These are phyloP conservation scores for Populus hybrid DNA, from an alignment of 441 rosid species.

Conservation along the genomic window DNA sequence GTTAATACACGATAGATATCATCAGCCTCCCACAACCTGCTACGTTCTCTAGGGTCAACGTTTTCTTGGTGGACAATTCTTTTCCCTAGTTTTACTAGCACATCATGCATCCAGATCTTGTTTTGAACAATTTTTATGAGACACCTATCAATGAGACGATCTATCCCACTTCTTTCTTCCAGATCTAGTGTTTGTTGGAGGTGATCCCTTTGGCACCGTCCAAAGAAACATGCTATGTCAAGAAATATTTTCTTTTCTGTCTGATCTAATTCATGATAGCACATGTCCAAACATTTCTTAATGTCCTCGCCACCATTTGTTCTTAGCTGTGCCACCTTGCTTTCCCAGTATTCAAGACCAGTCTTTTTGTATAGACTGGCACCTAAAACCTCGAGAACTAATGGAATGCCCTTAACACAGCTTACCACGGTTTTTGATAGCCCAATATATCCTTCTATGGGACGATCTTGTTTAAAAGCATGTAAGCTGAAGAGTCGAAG, in stretches of 20 bases:
- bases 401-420: constrained; percentile 14
- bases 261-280: no score
- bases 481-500: no score
- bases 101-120: constrained; percentile 12
- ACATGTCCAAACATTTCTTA: no score
- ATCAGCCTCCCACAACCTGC: constrained; percentile 16
- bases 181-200: no score
- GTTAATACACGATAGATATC: not conserved
- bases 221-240: no score
- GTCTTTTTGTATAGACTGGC: not conserved
- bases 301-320: no score
- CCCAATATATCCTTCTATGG: not conserved
- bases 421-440: not conserved
- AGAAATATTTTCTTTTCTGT: no score
- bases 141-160: no score
- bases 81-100: not conserved
- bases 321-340: no score
- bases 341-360: no score
- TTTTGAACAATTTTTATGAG: not conserved
- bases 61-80: constrained; percentile 14
- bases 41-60: constrained; percentile 5
- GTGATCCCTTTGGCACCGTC: no score
- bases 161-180: no score
- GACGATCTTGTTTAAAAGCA: not conserved
- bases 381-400: constrained; percentile 22